Percentiles rank a stretch among this genome's conserved stretches.
Evolutionary conservation across 768 basidiomycete genomes (phyloP).

Genomic region (Auricularia sp.): DNA sequence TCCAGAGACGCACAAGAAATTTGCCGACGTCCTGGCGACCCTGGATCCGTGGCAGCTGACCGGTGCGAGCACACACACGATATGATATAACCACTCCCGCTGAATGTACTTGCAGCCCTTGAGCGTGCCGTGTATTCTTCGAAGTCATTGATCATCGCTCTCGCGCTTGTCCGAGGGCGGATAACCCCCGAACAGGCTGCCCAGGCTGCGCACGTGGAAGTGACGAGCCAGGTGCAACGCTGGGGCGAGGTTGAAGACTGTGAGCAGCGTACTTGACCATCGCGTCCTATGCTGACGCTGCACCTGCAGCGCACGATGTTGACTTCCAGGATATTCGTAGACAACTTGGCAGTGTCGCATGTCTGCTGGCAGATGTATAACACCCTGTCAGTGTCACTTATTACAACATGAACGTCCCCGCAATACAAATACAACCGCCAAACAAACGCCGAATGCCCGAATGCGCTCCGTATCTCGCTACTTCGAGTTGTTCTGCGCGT

Average conservation of each 20-base stretch:
- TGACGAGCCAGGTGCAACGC: constrained; percentile 85
- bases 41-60: constrained; percentile 85
- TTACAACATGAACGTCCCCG: no score
- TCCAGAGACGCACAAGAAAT: constrained; percentile 48
- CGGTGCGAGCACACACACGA: constrained; percentile 38
- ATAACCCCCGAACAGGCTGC: constrained; percentile 79
- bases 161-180: constrained; percentile 71
- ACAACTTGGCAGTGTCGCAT: constrained; percentile 72
- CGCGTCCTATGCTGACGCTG: neutral
- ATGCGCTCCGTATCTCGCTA: no score
- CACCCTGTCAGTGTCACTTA: neutral
- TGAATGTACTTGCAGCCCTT: constrained; percentile 45
- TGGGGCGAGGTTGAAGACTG: constrained; percentile 99
- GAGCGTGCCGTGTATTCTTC: constrained; percentile 83
- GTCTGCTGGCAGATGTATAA: constrained; percentile 29
- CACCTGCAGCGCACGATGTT: constrained; percentile 79
- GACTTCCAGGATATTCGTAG: constrained; percentile 90
- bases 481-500: no score
- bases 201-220: constrained; percentile 80
- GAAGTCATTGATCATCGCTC: constrained; percentile 82
- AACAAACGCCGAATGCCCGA: no score
- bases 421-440: no score
- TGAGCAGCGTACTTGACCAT: constrained; percentile 34
- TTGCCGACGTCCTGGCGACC: constrained; percentile 44
- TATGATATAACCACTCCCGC: neutral